Evolutionary conservation across 169 alveolate species (phyloP), one percentile per base, ranked within the genome.

Genomic region (Plasmodium coatneyi): DNA sequence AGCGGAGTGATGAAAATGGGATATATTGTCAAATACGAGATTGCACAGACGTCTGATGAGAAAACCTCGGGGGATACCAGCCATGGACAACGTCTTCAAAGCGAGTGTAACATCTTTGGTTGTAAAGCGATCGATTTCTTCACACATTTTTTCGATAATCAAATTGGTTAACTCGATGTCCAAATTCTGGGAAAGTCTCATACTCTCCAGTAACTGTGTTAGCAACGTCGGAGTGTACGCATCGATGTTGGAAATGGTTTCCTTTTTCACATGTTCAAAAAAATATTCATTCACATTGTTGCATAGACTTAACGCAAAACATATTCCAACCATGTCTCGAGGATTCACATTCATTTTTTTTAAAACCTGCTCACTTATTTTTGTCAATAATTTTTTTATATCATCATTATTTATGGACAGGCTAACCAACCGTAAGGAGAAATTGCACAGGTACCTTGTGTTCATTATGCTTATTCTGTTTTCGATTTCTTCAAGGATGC

Each of bases 11-110:
- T 90, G 95, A 80, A 90, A 90, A 28, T 90, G 95, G 14, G 95
- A 90, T 52, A 90, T 81, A 36, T 90, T 90, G 54, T 90, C 95
- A 90, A 90, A 90, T 9, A 90, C 95, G 32, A 90, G 66, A 56
- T 90, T 90, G 60, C 95, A 90, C 19, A 90, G 56, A 80, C 95
- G 91, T 22, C 95, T 80, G 30, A 90, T 90, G 32, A 90, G 56
- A 80, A 90, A 90, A 4, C 95, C 95, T 80, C 95, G 28, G 34
- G 95, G 95, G 25, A 90, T 90, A 5, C 95, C 95, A 70, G 95
- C 95, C 95, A 90, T 90, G 32, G 95, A 90, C 54, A 90, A 81
- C 1, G 92, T 90, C 83, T 90, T 90, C 43, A 90, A 80, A 7
- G 95, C 95, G 34, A 90, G 60, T n/a, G 83, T 90, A 0, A 90